Evolutionary conservation across 768 basidiomycete genomes (phyloP).

Genomic region (Xanthoconium stramineum): DNA sequence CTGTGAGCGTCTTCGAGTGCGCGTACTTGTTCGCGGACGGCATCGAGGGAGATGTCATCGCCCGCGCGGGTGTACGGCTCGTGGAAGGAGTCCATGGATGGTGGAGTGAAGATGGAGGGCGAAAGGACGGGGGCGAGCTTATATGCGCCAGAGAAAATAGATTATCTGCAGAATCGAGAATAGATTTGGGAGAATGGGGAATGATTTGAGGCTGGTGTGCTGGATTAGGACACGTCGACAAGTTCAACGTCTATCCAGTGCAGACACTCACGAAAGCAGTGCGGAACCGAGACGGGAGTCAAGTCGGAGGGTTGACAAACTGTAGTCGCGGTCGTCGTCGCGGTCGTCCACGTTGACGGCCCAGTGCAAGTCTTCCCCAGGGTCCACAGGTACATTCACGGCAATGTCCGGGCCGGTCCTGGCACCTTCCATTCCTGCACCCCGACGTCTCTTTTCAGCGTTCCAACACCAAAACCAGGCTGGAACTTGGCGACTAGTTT

Average conservation of each 20-base stretch:
- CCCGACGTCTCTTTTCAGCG: conserved; percentile 5
- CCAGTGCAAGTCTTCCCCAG: not conserved
- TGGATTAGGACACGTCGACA: conserved; percentile 23
- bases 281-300: not conserved
- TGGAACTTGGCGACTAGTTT: conserved; percentile 1
- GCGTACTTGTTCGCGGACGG: conserved; percentile 70
- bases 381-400: not conserved
- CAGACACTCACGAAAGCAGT: not conserved
- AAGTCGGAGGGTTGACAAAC: not conserved
- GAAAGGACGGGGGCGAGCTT: conserved; percentile 6
- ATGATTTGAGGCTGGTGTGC: conserved; percentile 25
- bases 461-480: conserved; percentile 9
- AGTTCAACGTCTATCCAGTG: not conserved
- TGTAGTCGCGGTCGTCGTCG: not conserved
- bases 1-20: conserved; percentile 71
- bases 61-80: conserved; percentile 66
- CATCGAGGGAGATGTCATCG: conserved; percentile 64
- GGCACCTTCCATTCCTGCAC: conserved; percentile 17
- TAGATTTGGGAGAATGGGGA: conserved; percentile 17
- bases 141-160: conserved; percentile 19
- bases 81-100: conserved; percentile 65
- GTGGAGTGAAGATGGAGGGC: not conserved
- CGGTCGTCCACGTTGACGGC: not conserved
- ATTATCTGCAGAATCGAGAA: conserved; percentile 28
- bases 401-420: conserved; percentile 17